Evolutionary conservation across 306 rosid genomes (phyloP), one percentile per base, ranked within the genome.

Genomic region (Hylodesmum podocarpum): DNA sequence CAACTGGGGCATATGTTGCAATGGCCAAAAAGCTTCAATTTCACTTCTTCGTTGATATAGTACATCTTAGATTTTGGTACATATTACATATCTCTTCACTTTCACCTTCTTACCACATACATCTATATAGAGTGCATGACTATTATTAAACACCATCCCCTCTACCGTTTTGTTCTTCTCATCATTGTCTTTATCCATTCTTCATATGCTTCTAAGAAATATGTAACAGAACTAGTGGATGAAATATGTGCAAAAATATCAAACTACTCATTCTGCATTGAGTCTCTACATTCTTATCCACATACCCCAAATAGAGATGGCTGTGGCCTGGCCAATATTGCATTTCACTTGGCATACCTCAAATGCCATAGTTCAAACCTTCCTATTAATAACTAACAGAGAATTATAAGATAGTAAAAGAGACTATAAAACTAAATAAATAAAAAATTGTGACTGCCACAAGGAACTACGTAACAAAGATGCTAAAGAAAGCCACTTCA

Each of bases 211-310:
- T n/a, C 68, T 21, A 4, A 36, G 2, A 44, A 36, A 13, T 40
- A 78, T 36, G 84, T 76, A 31, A 66, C 86, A 27, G 19, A 71
- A 67, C 47, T 88, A 10, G 89, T 81, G 22, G 15, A 47, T 6
- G 46, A 70, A 29, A 85, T 83, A 12, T 88, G 89, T 61, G 57
- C 39, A 41, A 53, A 61, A 59, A 83, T 87, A 29, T 73, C 88
- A 36, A 79, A 86, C 33, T 86, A 81, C 88, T 21, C 86, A 40
- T 83, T 88, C 80, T 88, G 88, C 49, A 81, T 79, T 39, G 53
- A 77, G 47, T 64, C 92, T 29, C 82, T 88, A 5, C 81, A 68
- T 71, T 75, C 75, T 27, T 86, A 85, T 44, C 84, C 83, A 0
- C 83, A 80, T 0, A 69, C 84, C 8, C 78, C 85, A 2, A 15